Evolutionary conservation across 768 basidiomycete species (phyloP), one percentile per base, ranked within the genome.

Genomic region (Melanogaster broomeanus): DNA sequence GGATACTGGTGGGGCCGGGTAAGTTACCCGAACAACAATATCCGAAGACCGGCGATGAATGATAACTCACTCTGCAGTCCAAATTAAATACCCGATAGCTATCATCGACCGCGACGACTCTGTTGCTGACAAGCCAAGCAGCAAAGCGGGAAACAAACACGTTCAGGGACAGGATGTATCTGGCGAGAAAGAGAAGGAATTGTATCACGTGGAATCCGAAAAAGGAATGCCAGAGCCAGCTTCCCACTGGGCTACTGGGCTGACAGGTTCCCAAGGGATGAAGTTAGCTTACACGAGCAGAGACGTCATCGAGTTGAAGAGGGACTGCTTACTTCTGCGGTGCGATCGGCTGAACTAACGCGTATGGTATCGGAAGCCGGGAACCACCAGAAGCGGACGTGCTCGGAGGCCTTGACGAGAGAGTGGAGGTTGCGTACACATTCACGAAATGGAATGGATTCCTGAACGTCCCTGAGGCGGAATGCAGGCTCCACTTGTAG

Each of bases 301-400:
- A 27, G 46, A 21, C 33, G 12, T 27, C 37, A 61, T 45, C 55
- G 56, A n/a, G n/a, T 52, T 45, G 54, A 58, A 58, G 45, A 47
- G 54, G 47, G n/a, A n/a, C n/a, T 52, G 64, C 80, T 62, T 68
- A 95, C 94, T 77, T 91, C 88, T 48, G 66, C 65, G 6, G 92
- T 91, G 52, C 94, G 80, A 71, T 91, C 80, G 28, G 87, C 78
- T 56, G 83, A 75, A 62, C 85, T 88, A 45, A 89, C 80, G 33
- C 90, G 81, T 43, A 96, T 77, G 30, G 71, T 71, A 51, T 86
- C 85, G 13, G 83, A 78, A 43, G 88, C 84, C 3, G 95, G 93
- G 72, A 86, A 96, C 95, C 95, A 99, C 91, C 92, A 97, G 16
- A 93, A 77, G 16, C 93, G 78, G n/a, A 91, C 89, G 66, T 97